Percentiles rank a stretch among this genome's conserved stretches.
Conservation (phyloP, 108 stramenopile species). For the Skeletonema costatum region DNA sequence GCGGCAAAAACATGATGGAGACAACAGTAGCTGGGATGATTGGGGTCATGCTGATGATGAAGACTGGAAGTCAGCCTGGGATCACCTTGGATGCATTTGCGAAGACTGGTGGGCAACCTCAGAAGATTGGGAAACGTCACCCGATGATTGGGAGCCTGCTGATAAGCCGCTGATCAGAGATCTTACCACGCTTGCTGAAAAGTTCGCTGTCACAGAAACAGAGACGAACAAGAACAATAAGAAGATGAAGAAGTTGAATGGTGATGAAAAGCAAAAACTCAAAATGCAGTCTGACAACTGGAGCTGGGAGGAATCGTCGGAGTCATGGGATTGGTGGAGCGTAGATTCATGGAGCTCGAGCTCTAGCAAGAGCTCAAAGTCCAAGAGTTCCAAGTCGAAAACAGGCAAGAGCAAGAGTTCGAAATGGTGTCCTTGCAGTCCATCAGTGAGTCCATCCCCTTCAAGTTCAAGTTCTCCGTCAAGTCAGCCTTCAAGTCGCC, state of each 20-base stretch:
- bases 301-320: not conserved
- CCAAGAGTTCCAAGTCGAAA: not conserved
- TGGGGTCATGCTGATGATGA: not conserved
- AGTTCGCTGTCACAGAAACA: not conserved
- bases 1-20: not conserved
- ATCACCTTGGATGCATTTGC: not conserved
- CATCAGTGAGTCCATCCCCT: not conserved
- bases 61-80: not conserved
- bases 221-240: not conserved
- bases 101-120: not conserved
- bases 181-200: not conserved
- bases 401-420: not conserved
- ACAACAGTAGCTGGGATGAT: not conserved
- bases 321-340: slow-evolving; percentile 5
- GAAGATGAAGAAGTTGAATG: not conserved
- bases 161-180: not conserved
- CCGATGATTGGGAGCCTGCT: not conserved
- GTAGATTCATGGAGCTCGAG: not conserved
- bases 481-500: too few species aligned
- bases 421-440: not conserved
- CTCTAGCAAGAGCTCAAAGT: slow-evolving; percentile 1
- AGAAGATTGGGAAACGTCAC: not conserved
- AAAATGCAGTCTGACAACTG: not conserved
- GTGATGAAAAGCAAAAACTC: not conserved
- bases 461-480: not conserved